These are phyloP conservation scores for Xerocomellus intermedius DNA, from an alignment of 768 basidiomycete genomes.

Conservation along the genomic window DNA sequence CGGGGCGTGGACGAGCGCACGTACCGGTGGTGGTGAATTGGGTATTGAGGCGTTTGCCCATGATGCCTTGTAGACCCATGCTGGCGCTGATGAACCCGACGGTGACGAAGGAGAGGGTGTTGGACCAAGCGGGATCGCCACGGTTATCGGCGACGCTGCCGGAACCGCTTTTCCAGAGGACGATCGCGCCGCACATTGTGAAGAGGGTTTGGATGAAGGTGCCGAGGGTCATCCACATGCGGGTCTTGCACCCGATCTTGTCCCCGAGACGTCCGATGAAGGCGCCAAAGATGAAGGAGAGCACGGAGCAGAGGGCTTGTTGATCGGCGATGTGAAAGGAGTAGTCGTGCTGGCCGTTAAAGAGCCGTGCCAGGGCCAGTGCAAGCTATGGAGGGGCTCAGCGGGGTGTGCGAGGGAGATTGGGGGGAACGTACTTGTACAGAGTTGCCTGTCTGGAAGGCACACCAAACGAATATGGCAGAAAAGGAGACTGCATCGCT, in stretches of 20 bases:
- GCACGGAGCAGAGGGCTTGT: constrained; percentile 78
- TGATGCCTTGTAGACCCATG: constrained; percentile 83
- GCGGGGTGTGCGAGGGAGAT: not conserved
- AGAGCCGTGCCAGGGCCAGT: constrained; percentile 80
- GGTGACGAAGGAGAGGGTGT: constrained; percentile 61
- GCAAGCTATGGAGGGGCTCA: constrained; percentile 50
- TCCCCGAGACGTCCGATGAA: constrained; percentile 84
- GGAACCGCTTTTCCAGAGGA: constrained; percentile 69
- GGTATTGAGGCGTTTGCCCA: constrained; percentile 77
- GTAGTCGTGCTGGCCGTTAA: constrained; percentile 50
- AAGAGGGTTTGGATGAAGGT: constrained; percentile 74
- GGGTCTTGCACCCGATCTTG: constrained; percentile 66
- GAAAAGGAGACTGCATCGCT: constrained; percentile 76
- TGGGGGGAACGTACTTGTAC: constrained; percentile 55
- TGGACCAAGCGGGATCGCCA: constrained; percentile 69
- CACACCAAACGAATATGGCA: constrained; percentile 81
- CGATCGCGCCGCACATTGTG: constrained; percentile 69
- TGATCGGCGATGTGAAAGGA: constrained; percentile 79
- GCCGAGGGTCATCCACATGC: constrained; percentile 70
- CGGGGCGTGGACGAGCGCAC: constrained; percentile 19
- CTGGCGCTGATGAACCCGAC: constrained; percentile 75
- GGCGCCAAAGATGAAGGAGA: constrained; percentile 77
- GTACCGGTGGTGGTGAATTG: constrained; percentile 76
- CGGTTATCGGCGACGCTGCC: constrained; percentile 51
- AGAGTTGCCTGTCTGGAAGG: constrained; percentile 81